These are phyloP conservation scores for Bipolaris gigantea DNA, from an alignment of 2,329 filamentous ascomycete genomes.

Conservation along the genomic window DNA sequence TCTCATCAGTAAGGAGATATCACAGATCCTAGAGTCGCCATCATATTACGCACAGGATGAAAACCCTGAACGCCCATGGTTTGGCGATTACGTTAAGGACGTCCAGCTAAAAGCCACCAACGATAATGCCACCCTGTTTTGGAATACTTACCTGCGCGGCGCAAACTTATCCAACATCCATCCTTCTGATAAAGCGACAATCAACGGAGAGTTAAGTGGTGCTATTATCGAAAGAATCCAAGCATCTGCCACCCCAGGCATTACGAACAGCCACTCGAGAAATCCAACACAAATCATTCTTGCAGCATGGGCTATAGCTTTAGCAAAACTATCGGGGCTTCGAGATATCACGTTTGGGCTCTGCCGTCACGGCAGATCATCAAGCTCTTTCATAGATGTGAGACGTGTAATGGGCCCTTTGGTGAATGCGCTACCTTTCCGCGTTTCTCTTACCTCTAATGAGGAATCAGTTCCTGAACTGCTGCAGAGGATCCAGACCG, in stretches of 20 bases:
- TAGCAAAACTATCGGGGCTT: not conserved
- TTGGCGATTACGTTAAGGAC: not conserved
- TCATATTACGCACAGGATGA: not conserved
- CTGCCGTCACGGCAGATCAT: not conserved
- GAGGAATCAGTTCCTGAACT: not conserved
- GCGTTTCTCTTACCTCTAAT: not conserved
- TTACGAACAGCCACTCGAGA: not conserved
- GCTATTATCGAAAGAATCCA: not conserved
- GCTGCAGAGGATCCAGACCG: not conserved
- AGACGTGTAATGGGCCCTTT: not conserved
- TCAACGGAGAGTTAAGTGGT: not conserved
- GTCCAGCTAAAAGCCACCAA: not conserved
- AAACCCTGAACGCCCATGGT: not conserved
- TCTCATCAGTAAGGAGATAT: not conserved
- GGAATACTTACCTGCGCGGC: not conserved
- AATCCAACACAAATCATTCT: not conserved
- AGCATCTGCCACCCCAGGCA: not conserved
- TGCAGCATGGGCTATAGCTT: not conserved
- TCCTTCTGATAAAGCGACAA: not conserved
- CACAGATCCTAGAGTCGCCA: not conserved
- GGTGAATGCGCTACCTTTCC: not conserved
- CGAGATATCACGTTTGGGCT: not conserved
- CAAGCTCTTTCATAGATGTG: not conserved
- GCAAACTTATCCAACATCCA: not conserved
- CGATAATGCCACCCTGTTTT: not conserved